Conservation (phyloP, 2,329 filamentous ascomycete species). For the Aulographum hederae region DNA sequence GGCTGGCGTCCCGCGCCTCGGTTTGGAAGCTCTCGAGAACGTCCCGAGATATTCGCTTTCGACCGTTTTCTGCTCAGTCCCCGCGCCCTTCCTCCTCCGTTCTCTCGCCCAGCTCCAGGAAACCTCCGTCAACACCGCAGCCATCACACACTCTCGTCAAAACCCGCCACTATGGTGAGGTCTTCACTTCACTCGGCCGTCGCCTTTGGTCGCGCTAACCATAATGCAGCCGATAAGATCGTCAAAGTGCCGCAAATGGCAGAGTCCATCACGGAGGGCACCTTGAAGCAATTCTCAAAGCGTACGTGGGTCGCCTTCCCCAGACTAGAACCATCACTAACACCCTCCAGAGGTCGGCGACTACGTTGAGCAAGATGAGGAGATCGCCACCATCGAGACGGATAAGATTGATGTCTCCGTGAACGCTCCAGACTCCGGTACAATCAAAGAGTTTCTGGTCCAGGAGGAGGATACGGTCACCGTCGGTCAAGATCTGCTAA, state of each 20-base stretch:
- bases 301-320: conserved; percentile 20
- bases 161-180: neutral
- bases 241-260: conserved; percentile 97
- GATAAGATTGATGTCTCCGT: conserved; percentile 99
- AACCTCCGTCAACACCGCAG: too few relatives aligned
- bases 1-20: too few relatives aligned
- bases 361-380: conserved; percentile 86
- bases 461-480: conserved; percentile 90
- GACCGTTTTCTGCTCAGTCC: too few relatives aligned
- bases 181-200: too few relatives aligned
- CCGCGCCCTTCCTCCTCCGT: too few relatives aligned
- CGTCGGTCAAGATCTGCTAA: conserved; percentile 81
- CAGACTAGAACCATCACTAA: too few relatives aligned
- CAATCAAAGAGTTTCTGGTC: conserved; percentile 79
- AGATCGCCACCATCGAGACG: conserved; percentile 96
- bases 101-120: too few relatives aligned
- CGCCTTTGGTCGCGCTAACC: too few relatives aligned
- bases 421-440: conserved; percentile 80
- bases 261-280: conserved; percentile 95
- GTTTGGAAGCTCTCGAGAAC: too few relatives aligned
- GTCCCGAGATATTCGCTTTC: too few relatives aligned
- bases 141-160: too few relatives aligned
- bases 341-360: conserved; percentile 79
- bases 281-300: conserved; percentile 89
- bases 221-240: conserved; percentile 53